Evolutionary conservation across 202 grass and related monocot genomes (phyloP).

Genomic region (Dendrocalamus latiflorus): DNA sequence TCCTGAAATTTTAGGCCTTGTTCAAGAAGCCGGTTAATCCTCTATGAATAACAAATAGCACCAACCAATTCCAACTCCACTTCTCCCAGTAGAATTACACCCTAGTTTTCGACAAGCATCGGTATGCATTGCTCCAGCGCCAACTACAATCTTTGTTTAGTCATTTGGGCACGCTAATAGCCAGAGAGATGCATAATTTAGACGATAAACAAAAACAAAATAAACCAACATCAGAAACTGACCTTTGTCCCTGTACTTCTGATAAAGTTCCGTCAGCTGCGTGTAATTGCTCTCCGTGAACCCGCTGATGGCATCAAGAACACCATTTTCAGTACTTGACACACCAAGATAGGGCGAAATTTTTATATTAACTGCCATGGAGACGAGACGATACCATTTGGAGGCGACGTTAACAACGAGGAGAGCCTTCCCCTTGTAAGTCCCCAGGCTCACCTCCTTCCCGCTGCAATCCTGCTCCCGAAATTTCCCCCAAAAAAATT

Average conservation of each 20-base stretch:
- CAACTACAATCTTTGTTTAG: not conserved
- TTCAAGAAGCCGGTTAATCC: not conserved
- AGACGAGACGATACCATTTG: constrained; percentile 61
- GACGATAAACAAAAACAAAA: constrained; percentile 6
- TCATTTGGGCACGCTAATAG: not conserved
- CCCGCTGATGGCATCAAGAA: constrained; percentile 48
- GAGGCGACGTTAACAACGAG: constrained; percentile 95
- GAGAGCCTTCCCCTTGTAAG: constrained; percentile 86
- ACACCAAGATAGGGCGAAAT: not conserved
- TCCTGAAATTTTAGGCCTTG: not conserved
- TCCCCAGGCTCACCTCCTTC: constrained; percentile 64
- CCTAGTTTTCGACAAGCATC: not conserved
- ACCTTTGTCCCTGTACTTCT: constrained; percentile 86
- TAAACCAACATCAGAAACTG: constrained; percentile 8
- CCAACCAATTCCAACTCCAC: constrained; percentile 1
- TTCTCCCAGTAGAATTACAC: not conserved
- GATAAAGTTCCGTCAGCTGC: constrained; percentile 78
- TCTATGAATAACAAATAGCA: not conserved
- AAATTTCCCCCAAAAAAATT: not conserved
- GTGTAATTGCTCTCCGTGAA: constrained; percentile 93
- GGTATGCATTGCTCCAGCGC: not conserved
- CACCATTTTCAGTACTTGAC: constrained; percentile 16
- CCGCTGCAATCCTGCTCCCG: constrained; percentile 64
- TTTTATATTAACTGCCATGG: not conserved
- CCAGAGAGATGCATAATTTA: not conserved